Conservation (phyloP, 805 yeast genomes). For the Candida ficus region DNA sequence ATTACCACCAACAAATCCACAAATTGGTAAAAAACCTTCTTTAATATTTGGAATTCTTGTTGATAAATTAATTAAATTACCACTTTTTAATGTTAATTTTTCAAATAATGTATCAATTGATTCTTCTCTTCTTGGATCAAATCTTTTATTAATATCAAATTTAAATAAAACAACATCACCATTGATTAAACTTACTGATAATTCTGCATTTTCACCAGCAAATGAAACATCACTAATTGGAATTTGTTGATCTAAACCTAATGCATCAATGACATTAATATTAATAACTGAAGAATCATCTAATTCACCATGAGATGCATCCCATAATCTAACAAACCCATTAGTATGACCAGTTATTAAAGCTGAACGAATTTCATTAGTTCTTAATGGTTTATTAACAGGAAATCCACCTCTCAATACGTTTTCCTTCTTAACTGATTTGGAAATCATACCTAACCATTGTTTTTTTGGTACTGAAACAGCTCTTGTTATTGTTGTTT, state of each 20-base stretch:
- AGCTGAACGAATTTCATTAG: slow-evolving; percentile 45
- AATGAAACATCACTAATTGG: slow-evolving; percentile 59
- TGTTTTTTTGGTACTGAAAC: slow-evolving; percentile 54
- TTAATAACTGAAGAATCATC: slow-evolving; percentile 56
- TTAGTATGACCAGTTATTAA: slow-evolving; percentile 83
- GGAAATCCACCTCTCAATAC: slow-evolving; percentile 82
- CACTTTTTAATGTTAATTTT: slow-evolving; percentile 24
- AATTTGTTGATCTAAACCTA: slow-evolving; percentile 35
- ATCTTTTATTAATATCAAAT: slow-evolving; percentile 52
- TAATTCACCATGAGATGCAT: slow-evolving; percentile 71
- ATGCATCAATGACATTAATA: slow-evolving; percentile 45
- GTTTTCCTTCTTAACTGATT: slow-evolving; percentile 36
- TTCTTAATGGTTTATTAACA: slow-evolving; percentile 40
- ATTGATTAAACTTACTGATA: slow-evolving; percentile 58
- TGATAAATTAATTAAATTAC: slow-evolving; percentile 41
- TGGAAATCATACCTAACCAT: slow-evolving; percentile 75
- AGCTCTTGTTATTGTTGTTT: slow-evolving; percentile 51
- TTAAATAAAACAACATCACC: slow-evolving; percentile 77
- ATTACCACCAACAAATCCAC: slow-evolving; percentile 36
- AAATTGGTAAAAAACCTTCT: slow-evolving; percentile 58
- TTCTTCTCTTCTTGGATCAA: slow-evolving; percentile 29
- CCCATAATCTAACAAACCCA: slow-evolving; percentile 81
- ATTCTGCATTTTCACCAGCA: slow-evolving; percentile 72
- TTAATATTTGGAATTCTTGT: slow-evolving; percentile 47
- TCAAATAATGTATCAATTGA: slow-evolving; percentile 28